These are phyloP conservation scores for Aurantiochytrium sp. DNA, from an alignment of 108 stramenopile genomes.

Conservation along the genomic window DNA sequence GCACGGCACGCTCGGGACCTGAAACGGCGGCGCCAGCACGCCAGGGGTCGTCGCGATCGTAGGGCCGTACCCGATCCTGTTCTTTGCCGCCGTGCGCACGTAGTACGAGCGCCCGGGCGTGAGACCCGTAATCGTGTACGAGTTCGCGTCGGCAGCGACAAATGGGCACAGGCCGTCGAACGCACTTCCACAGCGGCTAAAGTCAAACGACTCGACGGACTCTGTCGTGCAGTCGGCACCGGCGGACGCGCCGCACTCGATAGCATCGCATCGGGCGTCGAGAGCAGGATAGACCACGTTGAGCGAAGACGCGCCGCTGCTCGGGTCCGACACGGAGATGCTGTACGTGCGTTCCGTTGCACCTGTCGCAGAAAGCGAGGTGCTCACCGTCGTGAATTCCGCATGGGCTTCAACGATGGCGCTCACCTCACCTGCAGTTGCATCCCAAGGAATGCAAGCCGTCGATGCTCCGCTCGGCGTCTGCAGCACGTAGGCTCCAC, in stretches of 20 bases:
- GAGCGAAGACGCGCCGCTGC: neutral
- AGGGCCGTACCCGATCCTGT: constrained; percentile 44
- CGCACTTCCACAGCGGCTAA: neutral
- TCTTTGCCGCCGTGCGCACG: constrained; percentile 50
- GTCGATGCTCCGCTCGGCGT: constrained; percentile 38
- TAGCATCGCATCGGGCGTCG: neutral
- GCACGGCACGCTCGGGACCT: constrained; percentile 30
- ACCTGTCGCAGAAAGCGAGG: neutral
- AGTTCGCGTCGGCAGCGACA: neutral
- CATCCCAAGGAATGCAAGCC: constrained; percentile 64
- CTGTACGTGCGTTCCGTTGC: neutral
- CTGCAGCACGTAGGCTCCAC: neutral
- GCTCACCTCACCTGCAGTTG: constrained; percentile 52
- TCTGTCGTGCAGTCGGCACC: neutral
- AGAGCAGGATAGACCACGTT: neutral
- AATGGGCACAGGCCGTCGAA: neutral
- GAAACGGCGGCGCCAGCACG: neutral
- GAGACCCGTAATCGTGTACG: constrained; percentile 37
- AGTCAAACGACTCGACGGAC: neutral
- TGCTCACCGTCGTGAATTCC: constrained; percentile 35
- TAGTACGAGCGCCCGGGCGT: constrained; percentile 37
- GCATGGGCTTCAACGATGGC: constrained; percentile 43
- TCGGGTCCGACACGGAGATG: neutral
- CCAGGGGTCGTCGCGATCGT: neutral
- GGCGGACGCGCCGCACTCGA: neutral